Conservation (phyloP, 1,139 yeast species). For the Suhomyces guaymorum region DNA sequence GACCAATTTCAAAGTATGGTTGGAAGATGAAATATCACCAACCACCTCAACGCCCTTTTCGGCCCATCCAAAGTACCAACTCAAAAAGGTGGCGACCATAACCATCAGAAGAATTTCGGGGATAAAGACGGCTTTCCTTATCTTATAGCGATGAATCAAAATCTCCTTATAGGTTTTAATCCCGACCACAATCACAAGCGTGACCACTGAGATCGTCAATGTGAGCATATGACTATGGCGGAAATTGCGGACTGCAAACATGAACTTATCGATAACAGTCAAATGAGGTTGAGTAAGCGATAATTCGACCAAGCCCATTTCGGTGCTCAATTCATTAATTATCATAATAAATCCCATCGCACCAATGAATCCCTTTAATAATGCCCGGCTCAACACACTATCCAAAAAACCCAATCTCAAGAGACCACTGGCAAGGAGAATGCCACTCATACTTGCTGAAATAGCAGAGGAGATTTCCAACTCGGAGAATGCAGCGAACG, state of each 20-base stretch:
- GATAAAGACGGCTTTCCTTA: conserved; percentile 25
- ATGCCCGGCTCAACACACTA: conserved; percentile 32
- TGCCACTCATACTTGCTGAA: conserved; percentile 27
- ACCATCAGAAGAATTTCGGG: conserved; percentile 39
- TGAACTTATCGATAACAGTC: conserved; percentile 26
- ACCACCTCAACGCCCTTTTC: conserved; percentile 31
- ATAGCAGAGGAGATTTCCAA: conserved; percentile 30
- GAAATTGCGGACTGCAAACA: conserved; percentile 20
- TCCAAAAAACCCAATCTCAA: conserved; percentile 35
- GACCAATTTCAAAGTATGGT: conserved; percentile 15
- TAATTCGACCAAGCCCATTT: conserved; percentile 28
- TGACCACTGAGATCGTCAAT: conserved; percentile 21
- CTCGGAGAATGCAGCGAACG: conserved; percentile 17
- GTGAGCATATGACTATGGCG: conserved; percentile 25
- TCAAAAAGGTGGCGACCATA: conserved; percentile 27
- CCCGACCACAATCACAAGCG: conserved; percentile 25
- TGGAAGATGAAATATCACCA: conserved; percentile 23
- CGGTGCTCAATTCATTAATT: conserved; percentile 30
- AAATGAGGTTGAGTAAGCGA: conserved; percentile 23
- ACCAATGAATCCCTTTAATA: conserved; percentile 36
- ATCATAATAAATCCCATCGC: conserved; percentile 42
- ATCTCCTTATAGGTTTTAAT: conserved; percentile 22
- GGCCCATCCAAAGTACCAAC: conserved; percentile 28
- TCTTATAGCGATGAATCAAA: conserved; percentile 20
- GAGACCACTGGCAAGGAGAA: conserved; percentile 31